Conservation (phyloP, 2,329 filamentous ascomycete species). For the Calonectria hawksworthii region DNA sequence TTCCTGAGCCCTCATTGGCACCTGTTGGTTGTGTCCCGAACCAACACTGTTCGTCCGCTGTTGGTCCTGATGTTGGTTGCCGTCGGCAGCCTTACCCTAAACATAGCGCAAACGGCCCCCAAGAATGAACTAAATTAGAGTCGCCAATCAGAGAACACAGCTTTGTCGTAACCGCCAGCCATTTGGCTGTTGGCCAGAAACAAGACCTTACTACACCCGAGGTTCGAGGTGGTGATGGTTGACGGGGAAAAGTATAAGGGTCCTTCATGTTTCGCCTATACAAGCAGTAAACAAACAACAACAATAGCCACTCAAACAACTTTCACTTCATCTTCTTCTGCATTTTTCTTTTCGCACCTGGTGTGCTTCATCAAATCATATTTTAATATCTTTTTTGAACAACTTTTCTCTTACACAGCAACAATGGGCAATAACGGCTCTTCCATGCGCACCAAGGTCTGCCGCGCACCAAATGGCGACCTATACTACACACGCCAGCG, state of each 20-base stretch:
- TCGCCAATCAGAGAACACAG: neutral
- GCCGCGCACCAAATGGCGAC: neutral
- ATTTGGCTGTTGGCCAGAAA: neutral
- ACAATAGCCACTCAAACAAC: neutral
- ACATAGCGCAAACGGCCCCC: neutral
- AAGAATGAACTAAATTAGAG: neutral
- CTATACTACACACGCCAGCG: neutral
- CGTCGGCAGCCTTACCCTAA: neutral
- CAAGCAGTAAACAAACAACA: neutral
- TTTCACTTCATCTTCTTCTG: neutral
- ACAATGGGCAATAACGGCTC: slow-evolving; percentile 2
- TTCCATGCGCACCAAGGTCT: neutral
- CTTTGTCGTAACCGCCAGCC: neutral
- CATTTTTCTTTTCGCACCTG: neutral
- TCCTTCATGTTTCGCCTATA: neutral
- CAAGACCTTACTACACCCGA: neutral
- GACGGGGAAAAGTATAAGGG: neutral
- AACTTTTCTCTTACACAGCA: neutral
- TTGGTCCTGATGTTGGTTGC: neutral
- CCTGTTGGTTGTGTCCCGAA: neutral
- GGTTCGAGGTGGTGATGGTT: neutral
- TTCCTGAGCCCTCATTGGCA: neutral
- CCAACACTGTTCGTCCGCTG: neutral
- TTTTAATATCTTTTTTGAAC: neutral
- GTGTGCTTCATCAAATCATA: neutral